Evolutionary conservation across 495 filamentous ascomycete species (phyloP), one percentile per base, ranked within the genome.

Genomic region (Trichocladium antarcticum): DNA sequence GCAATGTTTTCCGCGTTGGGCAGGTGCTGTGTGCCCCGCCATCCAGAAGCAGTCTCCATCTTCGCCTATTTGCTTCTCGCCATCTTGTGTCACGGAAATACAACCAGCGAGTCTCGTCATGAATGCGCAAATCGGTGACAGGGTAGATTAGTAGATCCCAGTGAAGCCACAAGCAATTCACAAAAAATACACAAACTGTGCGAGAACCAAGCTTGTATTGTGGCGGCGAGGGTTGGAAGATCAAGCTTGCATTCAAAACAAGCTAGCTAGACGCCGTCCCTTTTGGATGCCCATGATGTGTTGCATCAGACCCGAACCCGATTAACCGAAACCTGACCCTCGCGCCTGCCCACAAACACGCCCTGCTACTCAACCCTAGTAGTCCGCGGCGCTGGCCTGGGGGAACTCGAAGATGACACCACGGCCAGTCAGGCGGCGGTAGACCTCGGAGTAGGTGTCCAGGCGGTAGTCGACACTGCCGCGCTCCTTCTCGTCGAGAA

Each of bases 401-500:
- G 92, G 92, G 79, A 98, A 98, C 83, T 98, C 92, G 70, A 98
- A 98, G 65, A 78, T 75, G 56, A 98, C 92, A 59, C 77, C 75
- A 70, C 90, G 89, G 73, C 92, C 92, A 38, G 92, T 98, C 66
- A 98, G 74, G 51, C 85, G 82, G 68, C 84, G 83, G 81, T 98
- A 98, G 63, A 98, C 92, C 81, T 96, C 92, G 49, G 85, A 88
- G 77, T 96, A 98, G 61, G 92, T 96, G 72, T 98, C 92, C 58
- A 98, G 84, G 69, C 92, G 81, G 79, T 95, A 94, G 79, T 97
- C 92, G 58, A 97, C 89, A 68, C 86, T 87, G 60, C 90, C 89
- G 62, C 87, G 83, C 87, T 98, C 92, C 88, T 97, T 97, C 83
- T 96, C 92, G 70, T 98, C 92, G 47, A 98, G 79, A 63, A 97